Evolutionary conservation across 2,329 filamentous ascomycete genomes (phyloP).

Genomic region (Claviceps maximensis): DNA sequence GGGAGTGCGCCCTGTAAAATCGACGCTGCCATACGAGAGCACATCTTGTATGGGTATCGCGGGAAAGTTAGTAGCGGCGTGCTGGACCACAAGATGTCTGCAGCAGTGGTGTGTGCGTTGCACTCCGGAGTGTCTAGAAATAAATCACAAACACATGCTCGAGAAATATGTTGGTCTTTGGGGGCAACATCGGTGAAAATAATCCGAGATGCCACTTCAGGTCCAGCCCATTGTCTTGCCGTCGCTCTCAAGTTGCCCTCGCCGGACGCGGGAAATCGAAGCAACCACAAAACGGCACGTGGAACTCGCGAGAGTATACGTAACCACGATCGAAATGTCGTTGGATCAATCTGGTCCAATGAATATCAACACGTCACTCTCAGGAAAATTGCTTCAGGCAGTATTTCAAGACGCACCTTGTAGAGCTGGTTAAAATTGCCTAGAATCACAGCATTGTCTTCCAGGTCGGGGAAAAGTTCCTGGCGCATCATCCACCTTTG

Average conservation of each 20-base stretch:
- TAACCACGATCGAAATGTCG: slow-evolving; percentile 89
- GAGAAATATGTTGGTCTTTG: slow-evolving; percentile 85
- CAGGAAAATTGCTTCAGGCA: background rate
- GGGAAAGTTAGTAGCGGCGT: slow-evolving; percentile 85
- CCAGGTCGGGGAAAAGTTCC: slow-evolving; percentile 71
- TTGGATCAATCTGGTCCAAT: slow-evolving; percentile 69
- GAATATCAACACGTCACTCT: background rate
- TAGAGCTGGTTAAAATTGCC: slow-evolving; percentile 99
- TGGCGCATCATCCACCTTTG: slow-evolving; percentile 88
- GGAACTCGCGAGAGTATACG: slow-evolving; percentile 77
- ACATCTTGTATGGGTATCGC: slow-evolving; percentile 96
- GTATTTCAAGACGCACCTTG: slow-evolving; percentile 49
- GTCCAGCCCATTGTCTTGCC: slow-evolving; percentile 69
- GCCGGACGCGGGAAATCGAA: slow-evolving; percentile 91
- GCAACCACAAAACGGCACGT: slow-evolving; percentile 83
- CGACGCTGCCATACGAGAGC: slow-evolving; percentile 91
- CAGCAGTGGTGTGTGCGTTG: slow-evolving; percentile 94
- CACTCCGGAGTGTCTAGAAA: slow-evolving; percentile 97
- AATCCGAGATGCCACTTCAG: slow-evolving; percentile 73
- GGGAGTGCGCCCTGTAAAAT: slow-evolving; percentile 86
- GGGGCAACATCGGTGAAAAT: slow-evolving; percentile 95
- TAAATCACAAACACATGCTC: slow-evolving; percentile 82
- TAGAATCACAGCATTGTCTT: slow-evolving; percentile 77
- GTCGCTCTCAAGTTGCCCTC: slow-evolving; percentile 74
- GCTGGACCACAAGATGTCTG: slow-evolving; percentile 91